Evolutionary conservation across 192 early-diverging fungal genomes (phyloP).

Genomic region (Fimicolochytrium jonesii): DNA sequence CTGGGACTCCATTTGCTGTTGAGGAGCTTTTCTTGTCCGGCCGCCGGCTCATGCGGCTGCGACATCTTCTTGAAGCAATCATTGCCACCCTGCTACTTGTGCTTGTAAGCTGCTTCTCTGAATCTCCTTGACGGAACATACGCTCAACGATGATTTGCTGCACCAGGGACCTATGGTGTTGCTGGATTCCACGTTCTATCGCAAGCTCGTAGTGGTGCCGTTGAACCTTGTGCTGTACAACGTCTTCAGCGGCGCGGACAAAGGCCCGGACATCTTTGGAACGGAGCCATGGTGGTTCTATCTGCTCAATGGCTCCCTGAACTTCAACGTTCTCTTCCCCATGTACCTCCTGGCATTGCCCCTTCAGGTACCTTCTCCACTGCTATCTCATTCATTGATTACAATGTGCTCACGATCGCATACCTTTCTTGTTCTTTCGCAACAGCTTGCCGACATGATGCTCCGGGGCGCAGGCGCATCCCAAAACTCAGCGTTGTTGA

Average conservation of each 20-base stretch:
- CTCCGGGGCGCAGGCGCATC: too few relatives aligned
- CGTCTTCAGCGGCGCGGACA: conserved; percentile 65
- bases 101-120: conserved; percentile 14
- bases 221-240: conserved; percentile 92
- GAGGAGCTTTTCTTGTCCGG: conserved; percentile 60
- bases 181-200: conserved; percentile 79
- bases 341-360: conserved; percentile 65
- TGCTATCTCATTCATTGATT: too few relatives aligned
- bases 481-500: too few relatives aligned
- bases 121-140: too few relatives aligned
- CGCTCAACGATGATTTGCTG: background rate
- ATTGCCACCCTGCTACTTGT: conserved; percentile 24
- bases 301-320: conserved; percentile 81
- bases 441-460: too few relatives aligned
- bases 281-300: conserved; percentile 94
- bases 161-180: conserved; percentile 55
- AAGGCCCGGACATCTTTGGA: conserved; percentile 77
- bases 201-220: conserved; percentile 63
- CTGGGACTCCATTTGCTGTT: conserved; percentile 71
- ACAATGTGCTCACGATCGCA: too few relatives aligned
- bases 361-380: too few relatives aligned
- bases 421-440: too few relatives aligned
- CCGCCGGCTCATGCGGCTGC: conserved; percentile 23
- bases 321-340: conserved; percentile 81
- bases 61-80: conserved; percentile 35